Evolutionary conservation across 1,284 basidiomycete genomes (phyloP), one percentile per base, ranked within the genome.

Genomic region (Leccinum subrobustum): DNA sequence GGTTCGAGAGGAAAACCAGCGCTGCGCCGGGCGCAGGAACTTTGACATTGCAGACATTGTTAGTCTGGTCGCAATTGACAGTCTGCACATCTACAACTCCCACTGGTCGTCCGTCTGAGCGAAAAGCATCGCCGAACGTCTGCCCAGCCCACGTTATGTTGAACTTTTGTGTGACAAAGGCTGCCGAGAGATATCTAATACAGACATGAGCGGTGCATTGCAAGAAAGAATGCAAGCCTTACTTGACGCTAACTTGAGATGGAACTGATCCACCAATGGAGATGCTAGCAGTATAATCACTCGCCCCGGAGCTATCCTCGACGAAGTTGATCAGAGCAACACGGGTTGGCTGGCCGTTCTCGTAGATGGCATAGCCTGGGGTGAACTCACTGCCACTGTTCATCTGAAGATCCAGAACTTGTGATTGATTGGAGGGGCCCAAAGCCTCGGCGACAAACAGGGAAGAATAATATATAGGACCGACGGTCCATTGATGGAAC

Each of bases 91-190:
- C 69, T 31, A 83, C 74, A 1, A 73, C 68, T 27, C 87, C 87
- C 52, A 77, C 74, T 11, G 85, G 77, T 35, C 84, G 81, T 0
- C 91, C 91, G 59, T 89, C 88, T 1, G 84, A 85, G 39, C 77
- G 72, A 70, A 89, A 92, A 20, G 75, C 76, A 6, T 73, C 76
- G 16, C 90, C 90, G 61, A 91, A 83, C 0, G 88, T 91, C 75
- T 84, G 86, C 1, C 81, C 81, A 31, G 83, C 85, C 90, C 91
- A 93, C 1, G 86, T 89, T 66, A 91, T 85, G 71, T 90, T 87
- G 63, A 78, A 79, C 68, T 89, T 90, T 63, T 85, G 81, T 4
- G 82, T 76, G 2, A 91, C 85, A 1, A 78, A 82, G 0, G 73
- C 67, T 11, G 87, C 82, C 4, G 72, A 64, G 39, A 89, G 77